Evolutionary conservation across 805 yeast genomes (phyloP).

Genomic region (Saccharomyces cerevisiae): DNA sequence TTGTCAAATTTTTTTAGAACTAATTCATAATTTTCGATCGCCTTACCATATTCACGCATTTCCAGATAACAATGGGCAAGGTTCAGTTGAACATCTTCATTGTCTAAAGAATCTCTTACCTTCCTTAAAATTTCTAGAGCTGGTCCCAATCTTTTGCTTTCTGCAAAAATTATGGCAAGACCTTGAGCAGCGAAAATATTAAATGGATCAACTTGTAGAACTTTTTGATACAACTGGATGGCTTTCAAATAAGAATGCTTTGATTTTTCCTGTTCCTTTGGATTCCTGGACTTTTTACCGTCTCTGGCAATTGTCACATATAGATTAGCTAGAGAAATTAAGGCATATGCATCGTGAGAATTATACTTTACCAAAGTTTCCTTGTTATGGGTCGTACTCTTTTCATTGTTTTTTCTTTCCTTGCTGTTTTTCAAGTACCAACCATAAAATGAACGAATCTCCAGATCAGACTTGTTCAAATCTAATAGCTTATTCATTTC

Average conservation of each 20-base stretch:
- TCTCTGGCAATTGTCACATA: slow-evolving; percentile 80
- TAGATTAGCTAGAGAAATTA: slow-evolving; percentile 82
- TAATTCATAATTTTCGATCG: slow-evolving; percentile 81
- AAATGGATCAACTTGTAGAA: slow-evolving; percentile 68
- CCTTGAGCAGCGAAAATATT: slow-evolving; percentile 98
- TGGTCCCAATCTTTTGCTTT: slow-evolving; percentile 60
- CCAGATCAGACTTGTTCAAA: slow-evolving; percentile 54
- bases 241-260: slow-evolving; percentile 80
- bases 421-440: slow-evolving; percentile 63
- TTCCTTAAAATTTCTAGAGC: slow-evolving; percentile 85
- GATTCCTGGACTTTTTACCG: slow-evolving; percentile 35
- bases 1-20: slow-evolving; percentile 59
- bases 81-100: slow-evolving; percentile 73
- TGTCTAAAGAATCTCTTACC: slow-evolving; percentile 81
- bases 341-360: slow-evolving; percentile 83
- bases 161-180: slow-evolving; percentile 85
- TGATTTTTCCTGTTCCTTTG: slow-evolving; percentile 40
- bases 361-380: slow-evolving; percentile 74
- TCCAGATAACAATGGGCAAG: slow-evolving; percentile 83
- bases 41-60: slow-evolving; percentile 71
- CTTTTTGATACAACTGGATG: slow-evolving; percentile 87
- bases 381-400: slow-evolving; percentile 74
- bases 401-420: slow-evolving; percentile 39
- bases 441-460: slow-evolving; percentile 83
- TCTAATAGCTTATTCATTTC: slow-evolving; percentile 46